Conservation (phyloP, 495 filamentous ascomycete species). For the Cercophora sp. region DNA sequence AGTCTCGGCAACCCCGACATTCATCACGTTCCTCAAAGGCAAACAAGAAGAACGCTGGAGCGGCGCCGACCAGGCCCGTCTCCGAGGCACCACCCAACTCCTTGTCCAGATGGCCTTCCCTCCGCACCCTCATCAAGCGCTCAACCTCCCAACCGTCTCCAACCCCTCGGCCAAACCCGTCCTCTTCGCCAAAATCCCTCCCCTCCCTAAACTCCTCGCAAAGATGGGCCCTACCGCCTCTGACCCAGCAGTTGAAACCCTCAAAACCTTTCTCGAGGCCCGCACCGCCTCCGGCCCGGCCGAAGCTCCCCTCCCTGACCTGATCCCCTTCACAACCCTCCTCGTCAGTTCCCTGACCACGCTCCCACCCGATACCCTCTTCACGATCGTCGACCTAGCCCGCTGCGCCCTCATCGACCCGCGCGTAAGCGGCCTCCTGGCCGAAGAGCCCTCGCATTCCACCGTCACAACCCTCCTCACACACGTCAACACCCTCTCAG, state of each 20-base stretch:
- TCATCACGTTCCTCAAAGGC: conserved; percentile 80
- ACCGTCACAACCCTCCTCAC: conserved; percentile 64
- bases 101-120: conserved; percentile 75
- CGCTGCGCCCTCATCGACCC: conserved; percentile 73
- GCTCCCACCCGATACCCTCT: conserved; percentile 57
- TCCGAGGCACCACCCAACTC: conserved; percentile 68
- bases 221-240: conserved; percentile 61
- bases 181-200: conserved; percentile 73
- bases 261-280: conserved; percentile 63
- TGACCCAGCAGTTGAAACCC: conserved; percentile 49
- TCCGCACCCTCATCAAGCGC: conserved; percentile 66
- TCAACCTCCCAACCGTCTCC: conserved; percentile 67
- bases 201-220: conserved; percentile 74
- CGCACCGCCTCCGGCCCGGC: conserved; percentile 50
- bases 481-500: conserved; percentile 49
- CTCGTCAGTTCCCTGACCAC: conserved; percentile 45
- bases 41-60: conserved; percentile 74
- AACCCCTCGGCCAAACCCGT: conserved; percentile 60
- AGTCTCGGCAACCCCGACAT: conserved; percentile 80
- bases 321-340: conserved; percentile 52
- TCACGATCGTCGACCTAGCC: conserved; percentile 78
- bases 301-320: conserved; percentile 58
- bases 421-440: conserved; percentile 82
- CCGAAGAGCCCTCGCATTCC: conserved; percentile 62
- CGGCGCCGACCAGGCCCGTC: conserved; percentile 63